Evolutionary conservation across 108 stramenopile species (phyloP), one percentile per base, ranked within the genome.

Genomic region (Stephanodiscus triporus): DNA sequence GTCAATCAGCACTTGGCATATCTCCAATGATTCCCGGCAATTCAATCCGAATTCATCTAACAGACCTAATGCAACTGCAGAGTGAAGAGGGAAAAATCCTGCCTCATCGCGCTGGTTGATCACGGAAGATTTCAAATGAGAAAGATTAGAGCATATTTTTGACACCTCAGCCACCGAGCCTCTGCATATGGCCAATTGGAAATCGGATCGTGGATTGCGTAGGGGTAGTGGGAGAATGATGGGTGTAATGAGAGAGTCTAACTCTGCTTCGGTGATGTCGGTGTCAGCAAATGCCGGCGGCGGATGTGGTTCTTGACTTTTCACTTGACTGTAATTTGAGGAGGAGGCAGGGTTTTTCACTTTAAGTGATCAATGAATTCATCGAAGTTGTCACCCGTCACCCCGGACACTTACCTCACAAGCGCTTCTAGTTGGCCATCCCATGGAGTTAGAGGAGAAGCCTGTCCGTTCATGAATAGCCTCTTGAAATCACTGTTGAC

Each of bases 381-480:
- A 23, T 34, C 2, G 14, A 17, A 68, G 40, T 59, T 49, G 45
- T 53, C 22, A 34, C 58, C 24, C 32, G 17, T 60, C 50, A 30
- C 49, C n/a, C 40, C 70, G 61, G 29, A 32, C 13, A 63, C 77
- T 78, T 78, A 87, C 90, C 82, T 86, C 40, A 91, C 86, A 32
- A 95, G 81, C 26, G 90, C 87, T 66, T 89, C 82, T 48, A 95
- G 65, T 61, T 95, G 87, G 22, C 87, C 87, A 65, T 95, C 94
- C 94, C 94, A 95, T 7, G 94, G 94, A 32, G 94, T 95, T 17
- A 65, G 66, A 8, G 94, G 94, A 38, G 90, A 91, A 32, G 53
- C 69, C 60, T 75, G 63, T 22, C 88, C 90, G 60, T 83, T 78
- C 42, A 78, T 37, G 54, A 65, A 68, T 47, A 72, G 60, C 54